Base-by-base conservation (phyloP, 2,329 filamentous ascomycete genomes). In the Aaosphaeria arxii region DNA sequence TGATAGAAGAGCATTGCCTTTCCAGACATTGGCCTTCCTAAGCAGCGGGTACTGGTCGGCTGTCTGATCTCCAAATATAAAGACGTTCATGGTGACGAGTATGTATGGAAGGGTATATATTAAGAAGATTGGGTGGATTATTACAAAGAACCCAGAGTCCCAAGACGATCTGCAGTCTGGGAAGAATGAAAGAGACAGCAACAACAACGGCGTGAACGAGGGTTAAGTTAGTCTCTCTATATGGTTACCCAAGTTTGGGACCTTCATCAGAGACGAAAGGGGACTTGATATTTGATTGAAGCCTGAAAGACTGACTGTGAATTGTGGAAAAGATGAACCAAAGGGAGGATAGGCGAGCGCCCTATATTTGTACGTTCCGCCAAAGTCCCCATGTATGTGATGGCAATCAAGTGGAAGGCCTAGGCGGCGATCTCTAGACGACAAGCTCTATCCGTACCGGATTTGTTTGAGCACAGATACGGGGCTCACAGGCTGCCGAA, bases 11-110 rank as follows among this genome's bases (percentile, higher is more conserved):
- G 82, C 79, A 63, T 79, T 78, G 61, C 76, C 74, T 57, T 72
- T 77, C 60, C 74, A 72, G 44, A 74, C 69, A 48, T 70, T 67
- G 30, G 75, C 68, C 58, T 75, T 76, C 56, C 73, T 70, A 51
- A 88, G 71, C 55, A 86, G 82, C 56, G 73, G 74, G 63, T 86
- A 81, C 58, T 84, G 84, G 66, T 86, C 83, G 59, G 83, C 77
- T 51, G 85, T 87, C 71, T 88, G 85, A 64, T 88, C 85, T 72
- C 85, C 85, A 64, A 88, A 87, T 53, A 88, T 79, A 67, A 86
- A 78, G 49, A 74, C 63, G 61, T 77, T 77, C 64, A 73, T 73
- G 54, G 47, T 71, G 58, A 52, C 45, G 47, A 50, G 50, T 31
- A 42, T 24, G 40, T 28, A 6, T 45, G 48, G 46, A 50, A 48